These are phyloP conservation scores for Colletotrichum aenigma DNA, from an alignment of 2,329 filamentous ascomycete species.

Conservation along the genomic window DNA sequence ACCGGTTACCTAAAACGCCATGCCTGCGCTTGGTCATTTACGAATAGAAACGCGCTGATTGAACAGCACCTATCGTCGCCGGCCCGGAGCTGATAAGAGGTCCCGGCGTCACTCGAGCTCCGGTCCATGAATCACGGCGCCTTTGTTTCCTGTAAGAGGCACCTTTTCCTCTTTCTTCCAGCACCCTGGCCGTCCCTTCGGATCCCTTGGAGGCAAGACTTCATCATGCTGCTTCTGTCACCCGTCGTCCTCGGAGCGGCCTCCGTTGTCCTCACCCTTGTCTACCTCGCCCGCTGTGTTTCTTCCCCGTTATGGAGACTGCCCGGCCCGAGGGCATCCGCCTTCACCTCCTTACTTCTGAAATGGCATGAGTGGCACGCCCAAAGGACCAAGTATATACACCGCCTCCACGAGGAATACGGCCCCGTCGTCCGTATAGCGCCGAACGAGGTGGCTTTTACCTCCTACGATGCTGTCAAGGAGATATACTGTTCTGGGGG, in stretches of 20 bases:
- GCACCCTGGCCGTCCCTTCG: background rate
- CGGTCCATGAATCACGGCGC: background rate
- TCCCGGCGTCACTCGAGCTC: background rate
- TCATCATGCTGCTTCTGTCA: conserved; percentile 23
- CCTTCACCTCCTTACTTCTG: conserved; percentile 54
- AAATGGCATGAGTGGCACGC: conserved; percentile 63
- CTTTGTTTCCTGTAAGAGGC: background rate
- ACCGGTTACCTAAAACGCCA: background rate
- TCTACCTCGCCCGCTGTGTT: conserved; percentile 25
- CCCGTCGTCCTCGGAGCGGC: conserved; percentile 18
- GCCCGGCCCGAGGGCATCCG: conserved; percentile 53
- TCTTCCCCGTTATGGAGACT: conserved; percentile 43
- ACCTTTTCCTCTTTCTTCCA: too few species aligned
- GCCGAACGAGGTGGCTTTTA: conserved; percentile 64
- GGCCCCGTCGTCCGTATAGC: conserved; percentile 62
- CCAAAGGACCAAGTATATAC: conserved; percentile 58
- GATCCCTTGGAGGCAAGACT: background rate
- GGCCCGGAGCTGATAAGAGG: conserved; percentile 15
- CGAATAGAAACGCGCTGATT: conserved; percentile 13
- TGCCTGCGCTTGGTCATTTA: conserved; percentile 1
- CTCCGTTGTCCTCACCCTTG: background rate
- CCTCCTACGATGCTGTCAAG: conserved; percentile 59
- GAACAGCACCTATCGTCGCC: background rate
- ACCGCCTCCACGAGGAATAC: conserved; percentile 57
- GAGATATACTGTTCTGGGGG: conserved; percentile 67